Conservation (phyloP, 2,329 filamentous ascomycete genomes). For the Hypoxylon sp. region DNA sequence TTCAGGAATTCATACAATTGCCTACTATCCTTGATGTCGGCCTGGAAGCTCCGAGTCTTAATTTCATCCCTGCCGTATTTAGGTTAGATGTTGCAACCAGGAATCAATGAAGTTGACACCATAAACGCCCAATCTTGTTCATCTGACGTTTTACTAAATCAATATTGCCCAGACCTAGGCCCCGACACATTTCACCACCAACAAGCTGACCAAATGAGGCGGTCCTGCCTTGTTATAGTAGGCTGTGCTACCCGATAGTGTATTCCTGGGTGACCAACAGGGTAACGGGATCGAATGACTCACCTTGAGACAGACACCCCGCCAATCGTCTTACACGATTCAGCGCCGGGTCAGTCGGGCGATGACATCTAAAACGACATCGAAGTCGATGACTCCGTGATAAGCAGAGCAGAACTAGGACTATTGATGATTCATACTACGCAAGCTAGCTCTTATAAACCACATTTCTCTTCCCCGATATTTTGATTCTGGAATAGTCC, state of each 20-base stretch:
- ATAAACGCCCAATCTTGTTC: constrained; percentile 13
- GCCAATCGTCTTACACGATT: constrained; percentile 44
- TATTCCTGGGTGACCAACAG: constrained; percentile 25
- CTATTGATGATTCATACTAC: constrained; percentile 30
- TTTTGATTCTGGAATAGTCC: constrained; percentile 32
- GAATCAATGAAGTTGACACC: constrained; percentile 12
- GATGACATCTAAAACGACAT: constrained; percentile 25
- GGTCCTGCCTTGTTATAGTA: constrained; percentile 17
- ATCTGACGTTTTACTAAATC: constrained; percentile 24
- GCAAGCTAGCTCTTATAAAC: constrained; percentile 31
- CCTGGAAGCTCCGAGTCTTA: background rate
- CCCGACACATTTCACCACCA: constrained; percentile 1
- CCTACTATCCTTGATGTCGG: background rate
- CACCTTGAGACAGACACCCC: constrained; percentile 18
- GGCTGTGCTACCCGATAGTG: constrained; percentile 33
- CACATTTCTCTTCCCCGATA: constrained; percentile 13
- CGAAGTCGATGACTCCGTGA: constrained; percentile 30
- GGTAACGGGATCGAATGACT: constrained; percentile 37
- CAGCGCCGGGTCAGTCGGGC: constrained; percentile 1
- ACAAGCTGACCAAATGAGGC: constrained; percentile 3
- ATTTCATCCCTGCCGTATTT: background rate
- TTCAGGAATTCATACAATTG: background rate
- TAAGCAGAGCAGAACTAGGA: background rate
- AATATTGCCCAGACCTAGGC: constrained; percentile 20
- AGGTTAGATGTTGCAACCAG: constrained; percentile 10